Evolutionary conservation across 495 filamentous ascomycete species (phyloP).

Genomic region (Penicillium daleae): DNA sequence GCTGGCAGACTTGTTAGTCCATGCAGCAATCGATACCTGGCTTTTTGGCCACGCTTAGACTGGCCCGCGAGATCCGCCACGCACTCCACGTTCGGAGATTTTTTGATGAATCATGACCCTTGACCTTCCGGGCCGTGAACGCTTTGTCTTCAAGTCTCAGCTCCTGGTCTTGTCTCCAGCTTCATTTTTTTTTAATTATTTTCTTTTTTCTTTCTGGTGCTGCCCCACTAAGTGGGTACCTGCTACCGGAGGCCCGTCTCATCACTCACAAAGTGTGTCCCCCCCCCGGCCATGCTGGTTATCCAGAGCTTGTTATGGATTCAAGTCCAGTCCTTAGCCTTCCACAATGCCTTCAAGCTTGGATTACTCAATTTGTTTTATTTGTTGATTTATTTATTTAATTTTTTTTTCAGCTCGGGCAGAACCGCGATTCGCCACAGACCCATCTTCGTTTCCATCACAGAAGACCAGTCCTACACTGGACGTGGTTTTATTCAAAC

Average conservation of each 20-base stretch:
- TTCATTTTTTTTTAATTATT: not conserved
- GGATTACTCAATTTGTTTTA: constrained; percentile 8
- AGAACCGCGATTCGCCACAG: constrained; percentile 32
- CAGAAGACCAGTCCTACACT: constrained; percentile 6
- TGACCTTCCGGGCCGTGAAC: not conserved
- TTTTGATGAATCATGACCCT: constrained; percentile 5
- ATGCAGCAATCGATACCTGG: constrained; percentile 21
- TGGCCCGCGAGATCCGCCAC: constrained; percentile 17
- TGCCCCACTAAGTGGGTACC: constrained; percentile 3
- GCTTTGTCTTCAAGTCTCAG: not conserved
- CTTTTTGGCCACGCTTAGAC: not conserved
- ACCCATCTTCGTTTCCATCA: constrained; percentile 4
- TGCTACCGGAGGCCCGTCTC: constrained; percentile 4
- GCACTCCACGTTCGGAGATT: constrained; percentile 28
- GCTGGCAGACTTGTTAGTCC: constrained; percentile 12
- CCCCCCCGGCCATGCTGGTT: constrained; percentile 8
- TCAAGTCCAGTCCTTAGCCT: not conserved
- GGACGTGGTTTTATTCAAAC: constrained; percentile 24
- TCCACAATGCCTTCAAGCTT: constrained; percentile 3
- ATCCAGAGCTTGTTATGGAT: constrained; percentile 17
- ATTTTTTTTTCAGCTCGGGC: constrained; percentile 21
- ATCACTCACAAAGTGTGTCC: not conserved
- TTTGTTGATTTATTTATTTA: constrained; percentile 13
- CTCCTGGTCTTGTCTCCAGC: not conserved
- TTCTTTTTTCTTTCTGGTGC: not conserved